Base-by-base conservation (phyloP, 2,329 filamentous ascomycete species). In the Cordyceps cateniannulata region DNA sequence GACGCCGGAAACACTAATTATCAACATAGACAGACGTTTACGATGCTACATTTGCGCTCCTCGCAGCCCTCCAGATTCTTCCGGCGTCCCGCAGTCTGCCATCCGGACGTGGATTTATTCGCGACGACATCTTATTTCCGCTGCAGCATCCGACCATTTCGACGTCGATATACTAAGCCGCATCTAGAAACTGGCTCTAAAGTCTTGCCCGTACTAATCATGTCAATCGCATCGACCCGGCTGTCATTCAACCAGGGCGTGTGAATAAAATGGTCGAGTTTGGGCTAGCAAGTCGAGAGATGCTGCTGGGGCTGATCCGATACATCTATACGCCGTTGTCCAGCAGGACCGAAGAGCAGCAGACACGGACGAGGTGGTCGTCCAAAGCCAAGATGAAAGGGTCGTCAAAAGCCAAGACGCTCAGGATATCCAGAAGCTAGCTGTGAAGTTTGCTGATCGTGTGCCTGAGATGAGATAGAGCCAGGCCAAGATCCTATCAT, bases 181-280 rank as follows among this genome's bases (percentile, higher is more conserved):
- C 48, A 29, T 32, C 48, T 51, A 14, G 16, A 27, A n/a, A n/a
- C n/a, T n/a, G n/a, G n/a, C n/a, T n/a, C n/a, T n/a, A n/a, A n/a
- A n/a, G n/a, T n/a, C n/a, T n/a, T n/a, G n/a, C n/a, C n/a, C n/a
- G n/a, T n/a, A 62, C 86, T 29, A 91, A 90, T 66, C 79, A 82
- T 54, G 80, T 82, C 0, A 85, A 89, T 54, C 80, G 82, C 56
- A 79, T 90, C 0, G 86, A 90, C 66, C 73, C 78, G 1, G 87
- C 86, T 0, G 76, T 91, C 0, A 77, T 88, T 10, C 78, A 87
- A 0, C 87, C 87, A 0, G 88, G 87, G 0, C 78, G 87, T 2
- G 83, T 91, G 1, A 87, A 91, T 66, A 79, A 60, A 16, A 53
- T 52, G 47, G 42, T 60, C 47, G 49, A 60, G 57, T 53, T 60